Base-by-base conservation (phyloP, 305 asterid genomes). In the Plantago lanceolata region DNA sequence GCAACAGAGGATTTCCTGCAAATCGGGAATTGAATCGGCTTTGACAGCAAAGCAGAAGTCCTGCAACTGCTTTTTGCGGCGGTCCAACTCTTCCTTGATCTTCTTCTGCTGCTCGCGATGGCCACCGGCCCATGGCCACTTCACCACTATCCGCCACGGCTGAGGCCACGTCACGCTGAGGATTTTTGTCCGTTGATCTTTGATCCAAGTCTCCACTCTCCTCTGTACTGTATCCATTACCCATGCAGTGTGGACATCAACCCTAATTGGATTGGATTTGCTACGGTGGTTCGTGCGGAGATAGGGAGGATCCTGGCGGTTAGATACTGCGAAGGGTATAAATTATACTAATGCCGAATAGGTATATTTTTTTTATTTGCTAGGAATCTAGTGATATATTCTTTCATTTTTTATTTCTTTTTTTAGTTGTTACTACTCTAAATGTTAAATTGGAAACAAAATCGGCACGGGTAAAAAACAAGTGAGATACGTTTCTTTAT, bases 1-100 rank as follows among this genome's bases (percentile, higher is more conserved):
- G 86, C 96, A 89, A 72, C 97, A 93, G 51, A 93, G 69, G 59
- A 93, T 87, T 37, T 93, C 96, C 83, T 89, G 99, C 90, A 93
- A 84, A 79, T 93, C 99, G 44, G 90, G 50, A 8, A 85, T 61
- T 19, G 97, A 81, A 56, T 93, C 99, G 0, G 96, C 96, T 80
- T 93, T 85, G 75, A 84, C 76, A 60, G 99, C 96, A 63, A 15
- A 65, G 64, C 97, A 87, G 45, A 93, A 82, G 61, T 87, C 89
- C 64, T 78, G 84, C 65, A 89, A 75, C 66, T 85, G 96, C 85
- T 87, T 89, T 79, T 93, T 85, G 57, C 87, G 79, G 68, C 84
- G 66, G 56, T 79, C 91, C 44, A 77, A 74, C 80, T 87, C 98
- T 62, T 87, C 87, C 71, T 84, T 78, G 33, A 93, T 75, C 73